Conservation (phyloP, 805 yeast species). For the Sugiyamaella floridensis region DNA sequence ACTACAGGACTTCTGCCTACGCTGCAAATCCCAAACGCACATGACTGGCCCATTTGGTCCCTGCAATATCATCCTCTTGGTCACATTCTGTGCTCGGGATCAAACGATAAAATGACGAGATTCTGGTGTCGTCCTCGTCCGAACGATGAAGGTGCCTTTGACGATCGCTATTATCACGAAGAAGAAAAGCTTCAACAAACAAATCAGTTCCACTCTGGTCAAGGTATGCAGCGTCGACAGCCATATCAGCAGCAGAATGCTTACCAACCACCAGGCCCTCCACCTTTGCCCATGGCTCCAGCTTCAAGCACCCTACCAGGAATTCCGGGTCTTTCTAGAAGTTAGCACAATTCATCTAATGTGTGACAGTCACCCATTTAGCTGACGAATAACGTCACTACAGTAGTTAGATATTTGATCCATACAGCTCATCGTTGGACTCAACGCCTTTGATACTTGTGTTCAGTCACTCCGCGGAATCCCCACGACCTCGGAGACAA, state of each 20-base stretch:
- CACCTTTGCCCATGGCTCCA: neutral
- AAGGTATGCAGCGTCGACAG: neutral
- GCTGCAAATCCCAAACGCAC: slow-evolving; percentile 74
- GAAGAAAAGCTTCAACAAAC: slow-evolving; percentile 26
- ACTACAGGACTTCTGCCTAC: slow-evolving; percentile 20
- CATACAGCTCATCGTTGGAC: too few relatives aligned
- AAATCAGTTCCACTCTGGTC: neutral
- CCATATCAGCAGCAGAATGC: neutral
- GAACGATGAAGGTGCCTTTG: slow-evolving; percentile 73
- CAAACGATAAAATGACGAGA: slow-evolving; percentile 85
- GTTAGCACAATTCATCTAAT: too few relatives aligned
- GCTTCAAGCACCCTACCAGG: slow-evolving; percentile 1
- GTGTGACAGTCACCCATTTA: too few relatives aligned
- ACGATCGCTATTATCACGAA: slow-evolving; percentile 73
- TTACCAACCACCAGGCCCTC: neutral
- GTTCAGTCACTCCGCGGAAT: too few relatives aligned
- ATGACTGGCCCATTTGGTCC: slow-evolving; percentile 86
- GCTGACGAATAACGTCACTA: too few relatives aligned
- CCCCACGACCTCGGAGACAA: neutral
- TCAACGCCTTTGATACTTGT: too few relatives aligned
- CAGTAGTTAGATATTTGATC: too few relatives aligned
- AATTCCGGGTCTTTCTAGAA: slow-evolving; percentile 6
- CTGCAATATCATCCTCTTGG: slow-evolving; percentile 93
- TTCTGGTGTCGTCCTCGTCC: slow-evolving; percentile 95
- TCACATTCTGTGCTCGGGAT: slow-evolving; percentile 83